phyloP scores from a whole-genome alignment of 176 grass and related monocot species.

The Oryza officinalis region DNA sequence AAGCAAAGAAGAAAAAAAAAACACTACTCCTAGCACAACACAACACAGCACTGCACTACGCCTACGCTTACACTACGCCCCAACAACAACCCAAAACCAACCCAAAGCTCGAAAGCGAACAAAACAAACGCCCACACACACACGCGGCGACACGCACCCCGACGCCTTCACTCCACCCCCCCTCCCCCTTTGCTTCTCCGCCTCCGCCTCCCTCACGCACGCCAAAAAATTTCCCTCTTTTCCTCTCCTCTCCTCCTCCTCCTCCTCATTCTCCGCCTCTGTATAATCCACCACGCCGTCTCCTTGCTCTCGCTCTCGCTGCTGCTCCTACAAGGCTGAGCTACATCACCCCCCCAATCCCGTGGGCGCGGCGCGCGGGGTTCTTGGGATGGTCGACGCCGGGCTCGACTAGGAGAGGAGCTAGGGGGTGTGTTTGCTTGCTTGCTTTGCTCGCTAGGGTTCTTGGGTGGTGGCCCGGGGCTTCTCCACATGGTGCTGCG shows the following conservation, averaged over 20 bases:
- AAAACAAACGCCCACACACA: slow-evolving; percentile 11
- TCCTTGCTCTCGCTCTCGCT: no score
- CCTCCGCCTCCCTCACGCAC: slow-evolving; percentile 11
- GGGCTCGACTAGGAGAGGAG: neutral
- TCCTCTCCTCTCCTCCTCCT: neutral
- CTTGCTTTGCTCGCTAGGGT: slow-evolving; percentile 35
- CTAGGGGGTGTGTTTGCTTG: neutral
- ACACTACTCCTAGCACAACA: neutral
- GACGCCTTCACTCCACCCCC: neutral
- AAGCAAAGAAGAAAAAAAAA: neutral
- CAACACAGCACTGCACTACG: neutral
- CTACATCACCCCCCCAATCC: slow-evolving; percentile 13
- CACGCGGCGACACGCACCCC: neutral
- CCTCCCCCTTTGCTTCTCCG: slow-evolving; percentile 10
- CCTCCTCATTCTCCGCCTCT: neutral
- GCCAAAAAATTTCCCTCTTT: slow-evolving; percentile 34
- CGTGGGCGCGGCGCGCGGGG: neutral
- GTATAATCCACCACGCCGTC: slow-evolving; percentile 4
- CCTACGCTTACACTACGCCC: neutral
- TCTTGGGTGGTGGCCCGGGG: slow-evolving; percentile 6
- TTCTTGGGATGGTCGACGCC: slow-evolving; percentile 9
- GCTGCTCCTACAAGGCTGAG: neutral
- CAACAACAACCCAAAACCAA: slow-evolving; percentile 37
- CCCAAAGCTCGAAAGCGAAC: slow-evolving; percentile 44
- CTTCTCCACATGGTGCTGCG: slow-evolving; percentile 48